Evolutionary conservation across 257 asterid genomes (phyloP).

Genomic region (Oldenlandia corymbosa): DNA sequence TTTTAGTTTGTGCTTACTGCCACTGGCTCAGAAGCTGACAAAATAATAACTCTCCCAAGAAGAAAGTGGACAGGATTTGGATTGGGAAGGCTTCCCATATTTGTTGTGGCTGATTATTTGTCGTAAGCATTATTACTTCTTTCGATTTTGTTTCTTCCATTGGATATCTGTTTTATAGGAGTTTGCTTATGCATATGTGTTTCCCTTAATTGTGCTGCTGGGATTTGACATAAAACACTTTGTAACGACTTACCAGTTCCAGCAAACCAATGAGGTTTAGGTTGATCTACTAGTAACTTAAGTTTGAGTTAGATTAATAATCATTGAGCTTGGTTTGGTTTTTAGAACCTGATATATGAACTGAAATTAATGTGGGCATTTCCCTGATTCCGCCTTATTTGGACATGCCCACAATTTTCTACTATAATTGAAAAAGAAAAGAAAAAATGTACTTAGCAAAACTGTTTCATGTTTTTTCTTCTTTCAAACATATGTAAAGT

Average conservation of each 20-base stretch:
- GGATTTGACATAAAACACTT: neutral
- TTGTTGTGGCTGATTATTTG: slow-evolving; percentile 59
- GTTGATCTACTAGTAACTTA: neutral
- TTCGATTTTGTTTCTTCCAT: neutral
- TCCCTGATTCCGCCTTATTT: neutral
- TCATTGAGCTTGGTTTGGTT: neutral
- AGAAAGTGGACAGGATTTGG: slow-evolving; percentile 74
- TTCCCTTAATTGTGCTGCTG: neutral
- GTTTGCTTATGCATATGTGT: neutral
- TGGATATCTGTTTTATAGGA: too few relatives aligned
- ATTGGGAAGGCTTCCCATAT: slow-evolving; percentile 84
- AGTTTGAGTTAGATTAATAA: neutral
- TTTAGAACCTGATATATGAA: too few relatives aligned
- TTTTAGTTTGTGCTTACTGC: slow-evolving; percentile 87
- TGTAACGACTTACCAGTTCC: neutral
- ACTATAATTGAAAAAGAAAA: neutral
- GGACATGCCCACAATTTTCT: neutral
- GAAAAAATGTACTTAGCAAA: neutral
- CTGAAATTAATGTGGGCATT: neutral
- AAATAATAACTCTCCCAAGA: slow-evolving; percentile 57
- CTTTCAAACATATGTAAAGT: neutral
- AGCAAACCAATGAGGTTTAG: neutral
- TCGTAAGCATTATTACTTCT: slow-evolving; percentile 67
- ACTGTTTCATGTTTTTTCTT: neutral
- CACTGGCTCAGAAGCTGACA: slow-evolving; percentile 86